phyloP scores from a whole-genome alignment of 768 basidiomycete genomes.

The Amanita fuliginea region DNA sequence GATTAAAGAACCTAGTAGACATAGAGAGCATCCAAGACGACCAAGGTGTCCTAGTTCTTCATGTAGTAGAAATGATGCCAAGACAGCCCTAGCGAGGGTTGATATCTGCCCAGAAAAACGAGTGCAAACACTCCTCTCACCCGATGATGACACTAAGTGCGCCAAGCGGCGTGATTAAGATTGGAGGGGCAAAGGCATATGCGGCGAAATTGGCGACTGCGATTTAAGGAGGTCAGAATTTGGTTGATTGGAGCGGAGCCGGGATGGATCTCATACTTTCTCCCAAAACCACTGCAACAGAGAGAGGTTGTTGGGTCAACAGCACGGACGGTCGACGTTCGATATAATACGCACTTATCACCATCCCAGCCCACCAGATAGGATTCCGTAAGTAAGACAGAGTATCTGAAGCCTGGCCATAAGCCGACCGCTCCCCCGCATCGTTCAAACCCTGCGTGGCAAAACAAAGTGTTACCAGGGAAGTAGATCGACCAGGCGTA shows the following conservation, averaged over 20 bases:
- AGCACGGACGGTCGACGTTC: constrained; percentile 1
- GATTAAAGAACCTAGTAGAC: constrained; percentile 80
- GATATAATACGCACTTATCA: constrained; percentile 57
- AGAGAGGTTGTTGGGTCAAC: not conserved
- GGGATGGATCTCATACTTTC: constrained; percentile 51
- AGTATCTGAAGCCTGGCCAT: constrained; percentile 67
- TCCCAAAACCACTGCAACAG: constrained; percentile 72
- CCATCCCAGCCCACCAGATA: constrained; percentile 96
- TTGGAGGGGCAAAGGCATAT: constrained; percentile 95
- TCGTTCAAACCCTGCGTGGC: constrained; percentile 76
- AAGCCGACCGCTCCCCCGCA: constrained; percentile 43
- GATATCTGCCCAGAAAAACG: not conserved
- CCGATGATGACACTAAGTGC: constrained; percentile 94
- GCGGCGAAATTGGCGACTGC: constrained; percentile 88
- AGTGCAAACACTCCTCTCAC: constrained; percentile 24
- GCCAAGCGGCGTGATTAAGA: constrained; percentile 96
- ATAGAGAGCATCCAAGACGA: constrained; percentile 74
- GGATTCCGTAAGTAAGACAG: constrained; percentile 82
- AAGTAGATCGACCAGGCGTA: not conserved
- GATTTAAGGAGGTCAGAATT: constrained; percentile 3
- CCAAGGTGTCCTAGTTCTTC: constrained; percentile 95
- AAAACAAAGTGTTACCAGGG: constrained; percentile 6
- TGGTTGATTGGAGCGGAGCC: not conserved
- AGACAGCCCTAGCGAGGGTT: constrained; percentile 57
- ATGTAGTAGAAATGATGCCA: constrained; percentile 86